phyloP scores from a whole-genome alignment of 2,329 filamentous ascomycete species.

The Achaetomium macrosporum region DNA sequence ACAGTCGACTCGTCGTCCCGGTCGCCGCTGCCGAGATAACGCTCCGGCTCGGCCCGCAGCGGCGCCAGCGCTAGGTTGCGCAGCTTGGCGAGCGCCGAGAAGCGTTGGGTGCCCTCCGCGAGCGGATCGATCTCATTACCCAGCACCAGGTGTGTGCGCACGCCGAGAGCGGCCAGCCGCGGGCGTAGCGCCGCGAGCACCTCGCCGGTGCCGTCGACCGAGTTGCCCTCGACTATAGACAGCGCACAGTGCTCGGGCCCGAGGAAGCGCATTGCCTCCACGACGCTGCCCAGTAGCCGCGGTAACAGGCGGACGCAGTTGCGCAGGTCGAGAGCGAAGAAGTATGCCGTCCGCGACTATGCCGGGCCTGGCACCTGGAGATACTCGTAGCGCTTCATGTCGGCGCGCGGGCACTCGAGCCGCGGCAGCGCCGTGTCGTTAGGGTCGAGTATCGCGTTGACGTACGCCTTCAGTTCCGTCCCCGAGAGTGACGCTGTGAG shows the following conservation, averaged over 20 bases:
- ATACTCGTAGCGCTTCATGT: slow-evolving; percentile 9
- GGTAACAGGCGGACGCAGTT: slow-evolving; percentile 41
- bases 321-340: slow-evolving; percentile 49
- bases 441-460: slow-evolving; percentile 17
- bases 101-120: slow-evolving; percentile 36
- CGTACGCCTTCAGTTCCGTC: slow-evolving; percentile 8
- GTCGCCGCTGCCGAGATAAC: too few species aligned
- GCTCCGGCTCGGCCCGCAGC: slow-evolving; percentile 22
- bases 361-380: background rate
- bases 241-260: slow-evolving; percentile 46
- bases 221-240: slow-evolving; percentile 53
- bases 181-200: slow-evolving; percentile 38
- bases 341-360: slow-evolving; percentile 30
- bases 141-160: slow-evolving; percentile 35
- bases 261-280: slow-evolving; percentile 45
- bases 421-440: slow-evolving; percentile 3
- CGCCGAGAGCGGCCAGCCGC: slow-evolving; percentile 32
- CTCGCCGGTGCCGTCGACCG: slow-evolving; percentile 48
- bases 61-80: slow-evolving; percentile 49
- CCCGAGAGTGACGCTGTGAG: background rate
- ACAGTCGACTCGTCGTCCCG: slow-evolving; percentile 29
- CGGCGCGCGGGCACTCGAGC: slow-evolving; percentile 10
- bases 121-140: slow-evolving; percentile 37
- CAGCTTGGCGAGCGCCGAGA: slow-evolving; percentile 42
- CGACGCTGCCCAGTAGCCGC: slow-evolving; percentile 44